Base-by-base conservation (phyloP, 768 basidiomycete species). In the Piloderma croceum region DNA sequence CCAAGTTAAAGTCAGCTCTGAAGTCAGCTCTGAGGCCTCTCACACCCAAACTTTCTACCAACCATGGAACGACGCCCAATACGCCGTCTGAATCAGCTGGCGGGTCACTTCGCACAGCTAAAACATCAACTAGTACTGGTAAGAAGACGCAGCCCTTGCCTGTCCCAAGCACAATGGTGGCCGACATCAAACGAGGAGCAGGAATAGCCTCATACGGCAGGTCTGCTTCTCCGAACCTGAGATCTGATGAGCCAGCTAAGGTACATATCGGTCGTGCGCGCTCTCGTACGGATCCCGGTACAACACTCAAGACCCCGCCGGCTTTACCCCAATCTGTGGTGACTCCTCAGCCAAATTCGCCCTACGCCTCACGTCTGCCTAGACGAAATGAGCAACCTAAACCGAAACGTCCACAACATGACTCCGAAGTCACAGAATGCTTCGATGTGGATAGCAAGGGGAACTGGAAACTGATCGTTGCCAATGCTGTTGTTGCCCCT, bases 391-490 rank as follows among this genome's bases (percentile, higher is more conserved):
- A 34, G 19, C 10, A 42, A 40, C 49, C 49, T 20, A 48, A 36
- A 39, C 46, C 43, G 18, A 17, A 50, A 39, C 49, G 58, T 34
- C 18, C 37, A 10, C 38, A 38, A n/a, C 23, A 42, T 3, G 45
- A 22, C 5, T 35, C 47, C 3, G 40, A 50, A 13, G 39, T 43
- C 18, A 45, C 44, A 19, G 36, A 49, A 22, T 64, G 57, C 11
- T 67, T 65, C 46, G 69, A 73, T 38, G 38, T 46, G n/a, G 62
- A 62, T 34, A 53, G 56, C 32, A 54, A 58, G 25, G 61, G 68
- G 13, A 60, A 57, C 36, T 64, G 72, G 4, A 71, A 64, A 31
- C 54, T 74, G 13, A 67, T 66, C 9, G 68, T 75, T 19, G 61
- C 69, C 6, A 74, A 73, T 41, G 65, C 67, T 1, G 65, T 67